Evolutionary conservation across 202 grass and related monocot genomes (phyloP).

Genomic region (Elaeis oleifera): DNA sequence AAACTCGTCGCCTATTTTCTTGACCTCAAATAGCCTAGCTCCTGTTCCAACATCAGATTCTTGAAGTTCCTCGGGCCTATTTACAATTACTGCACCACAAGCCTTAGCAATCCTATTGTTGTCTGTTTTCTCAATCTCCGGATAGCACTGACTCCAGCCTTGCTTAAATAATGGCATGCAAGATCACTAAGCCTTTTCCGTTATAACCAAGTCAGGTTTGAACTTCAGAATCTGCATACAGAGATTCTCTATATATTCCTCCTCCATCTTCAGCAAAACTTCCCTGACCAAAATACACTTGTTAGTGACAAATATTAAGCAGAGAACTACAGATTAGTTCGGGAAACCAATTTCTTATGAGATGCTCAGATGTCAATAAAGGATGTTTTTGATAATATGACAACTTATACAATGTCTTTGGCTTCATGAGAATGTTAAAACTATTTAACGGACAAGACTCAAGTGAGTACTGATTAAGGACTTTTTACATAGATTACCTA

Average conservation of each 20-base stretch:
- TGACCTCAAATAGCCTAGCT: conserved; percentile 84
- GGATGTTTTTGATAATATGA: neutral
- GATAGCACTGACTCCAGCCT: conserved; percentile 93
- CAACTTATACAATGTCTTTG: neutral
- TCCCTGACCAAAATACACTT: conserved; percentile 42
- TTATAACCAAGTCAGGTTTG: conserved; percentile 90
- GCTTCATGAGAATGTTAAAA: neutral
- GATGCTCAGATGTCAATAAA: too few species aligned
- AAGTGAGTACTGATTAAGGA: too few species aligned
- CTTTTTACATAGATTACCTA: too few species aligned
- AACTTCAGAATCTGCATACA: conserved; percentile 90
- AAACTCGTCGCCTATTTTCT: conserved; percentile 96
- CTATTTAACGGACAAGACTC: neutral
- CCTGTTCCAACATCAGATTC: conserved; percentile 94
- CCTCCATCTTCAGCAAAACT: conserved; percentile 90
- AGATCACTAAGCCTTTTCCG: conserved; percentile 92
- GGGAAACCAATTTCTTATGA: too few species aligned
- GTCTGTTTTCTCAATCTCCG: conserved; percentile 78
- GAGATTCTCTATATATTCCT: conserved; percentile 87
- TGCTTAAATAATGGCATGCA: conserved; percentile 87
- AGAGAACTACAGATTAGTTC: too few species aligned
- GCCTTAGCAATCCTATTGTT: conserved; percentile 95
- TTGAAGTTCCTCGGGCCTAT: conserved; percentile 92
- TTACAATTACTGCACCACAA: conserved; percentile 95
- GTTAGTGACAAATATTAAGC: neutral